Evolutionary conservation across 257 asterid genomes (phyloP).

Genomic region (Sherardia arvensis): DNA sequence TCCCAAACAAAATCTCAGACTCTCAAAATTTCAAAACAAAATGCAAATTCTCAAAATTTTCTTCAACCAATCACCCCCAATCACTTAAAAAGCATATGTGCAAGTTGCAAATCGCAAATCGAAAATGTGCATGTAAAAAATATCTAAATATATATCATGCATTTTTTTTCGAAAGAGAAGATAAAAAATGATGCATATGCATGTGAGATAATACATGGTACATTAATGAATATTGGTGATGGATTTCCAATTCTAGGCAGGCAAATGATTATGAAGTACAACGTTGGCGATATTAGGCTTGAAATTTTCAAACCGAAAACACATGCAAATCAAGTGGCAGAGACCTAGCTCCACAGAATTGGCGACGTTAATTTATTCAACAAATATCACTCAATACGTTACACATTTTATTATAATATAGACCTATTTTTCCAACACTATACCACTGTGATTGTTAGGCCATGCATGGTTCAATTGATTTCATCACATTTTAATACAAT

Average conservation of each 20-base stretch:
- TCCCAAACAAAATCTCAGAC: too few species aligned
- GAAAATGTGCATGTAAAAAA: too few species aligned
- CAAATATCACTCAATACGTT: background rate
- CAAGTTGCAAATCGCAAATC: too few species aligned
- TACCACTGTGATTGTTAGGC: background rate
- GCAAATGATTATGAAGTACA: background rate
- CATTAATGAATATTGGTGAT: background rate
- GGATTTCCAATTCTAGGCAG: background rate
- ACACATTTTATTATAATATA: background rate
- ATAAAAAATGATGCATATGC: background rate
- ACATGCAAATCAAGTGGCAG: background rate
- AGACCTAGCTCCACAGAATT: too few species aligned
- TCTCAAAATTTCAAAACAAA: too few species aligned
- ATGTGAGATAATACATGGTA: background rate
- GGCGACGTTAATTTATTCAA: background rate
- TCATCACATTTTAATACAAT: too few species aligned
- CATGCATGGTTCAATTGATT: too few species aligned
- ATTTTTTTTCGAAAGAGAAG: too few species aligned
- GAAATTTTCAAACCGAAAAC: background rate
- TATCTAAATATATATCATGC: too few species aligned
- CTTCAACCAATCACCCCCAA: too few species aligned
- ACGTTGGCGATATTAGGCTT: background rate
- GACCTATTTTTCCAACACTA: background rate
- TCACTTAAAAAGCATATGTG: too few species aligned
- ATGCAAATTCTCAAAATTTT: too few species aligned